Percentiles rank a stretch among this genome's conserved stretches.
Evolutionary conservation across 306 rosid genomes (phyloP).

Genomic region (Mimosa bimucronata): DNA sequence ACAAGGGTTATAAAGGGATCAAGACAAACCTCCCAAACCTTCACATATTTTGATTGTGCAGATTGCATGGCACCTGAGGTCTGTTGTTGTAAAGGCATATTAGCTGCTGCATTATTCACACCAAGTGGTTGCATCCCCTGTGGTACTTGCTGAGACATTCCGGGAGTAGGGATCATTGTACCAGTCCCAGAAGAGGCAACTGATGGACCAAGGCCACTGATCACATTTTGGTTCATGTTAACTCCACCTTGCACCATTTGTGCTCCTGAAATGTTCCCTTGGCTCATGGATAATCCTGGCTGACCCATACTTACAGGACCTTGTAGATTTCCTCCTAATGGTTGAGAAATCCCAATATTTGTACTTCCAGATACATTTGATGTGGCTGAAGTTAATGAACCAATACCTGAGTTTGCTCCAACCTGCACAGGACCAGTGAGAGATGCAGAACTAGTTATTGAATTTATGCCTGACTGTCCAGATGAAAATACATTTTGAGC

Average conservation of each 20-base stretch:
- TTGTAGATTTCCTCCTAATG: conserved; percentile 73
- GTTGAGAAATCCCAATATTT: conserved; percentile 80
- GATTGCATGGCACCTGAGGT: conserved; percentile 69
- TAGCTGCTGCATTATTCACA: conserved; percentile 64
- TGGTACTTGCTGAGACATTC: conserved; percentile 87
- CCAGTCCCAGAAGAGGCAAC: conserved; percentile 86
- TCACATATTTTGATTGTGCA: conserved; percentile 86
- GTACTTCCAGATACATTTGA: conserved; percentile 76
- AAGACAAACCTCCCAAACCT: conserved; percentile 92
- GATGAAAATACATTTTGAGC: conserved; percentile 86
- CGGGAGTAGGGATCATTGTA: conserved; percentile 97
- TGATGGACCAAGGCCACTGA: conserved; percentile 73
- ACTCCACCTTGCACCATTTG: conserved; percentile 86
- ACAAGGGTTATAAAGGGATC: conserved; percentile 19
- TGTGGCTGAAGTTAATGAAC: conserved; percentile 68
- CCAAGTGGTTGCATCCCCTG: conserved; percentile 73
- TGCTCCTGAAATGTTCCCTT: conserved; percentile 76
- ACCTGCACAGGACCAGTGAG: conserved; percentile 70
- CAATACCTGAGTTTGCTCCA: conserved; percentile 67
- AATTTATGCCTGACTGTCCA: conserved; percentile 63
- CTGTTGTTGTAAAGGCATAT: conserved; percentile 74
- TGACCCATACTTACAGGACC: conserved; percentile 85
- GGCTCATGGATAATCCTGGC: conserved; percentile 71
- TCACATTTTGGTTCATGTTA: conserved; percentile 80
- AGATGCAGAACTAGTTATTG: conserved; percentile 70